Base-by-base conservation (phyloP, 176 grass and related monocot species). In the Dendrocalamus sinicus region DNA sequence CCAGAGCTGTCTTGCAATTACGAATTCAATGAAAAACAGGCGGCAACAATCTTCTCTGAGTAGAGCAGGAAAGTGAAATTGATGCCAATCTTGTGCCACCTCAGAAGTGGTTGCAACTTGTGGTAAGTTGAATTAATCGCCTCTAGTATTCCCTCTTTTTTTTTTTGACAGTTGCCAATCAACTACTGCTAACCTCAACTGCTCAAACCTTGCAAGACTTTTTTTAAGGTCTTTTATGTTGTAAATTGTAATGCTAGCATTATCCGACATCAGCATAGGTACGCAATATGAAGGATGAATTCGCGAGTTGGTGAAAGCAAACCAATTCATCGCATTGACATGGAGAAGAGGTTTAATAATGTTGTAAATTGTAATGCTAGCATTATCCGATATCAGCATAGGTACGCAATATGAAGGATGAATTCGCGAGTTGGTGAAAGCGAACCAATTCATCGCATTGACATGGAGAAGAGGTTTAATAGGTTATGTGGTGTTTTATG, bases 51-150 rank as follows among this genome's bases (percentile, higher is more conserved):
- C 53, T 79, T 61, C 52, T 79, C 5, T 47, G 48, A 57, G 70
- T 37, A 55, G n/a, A 82, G 41, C 20, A 76, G 59, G 78, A 48
- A 65, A 28, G 9, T 40, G 50, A 73, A 73, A 59, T 15, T 47
- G 71, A 4, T 78, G 52, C 54, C 39, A 51, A 35, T 6, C 57
- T 24, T 66, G 43, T 86, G 19, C 24, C 11, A n/a, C 10, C 16
- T 46, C 3, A 1, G 47, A 52, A 67, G 26, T 39, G 17, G 30
- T 54, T 75, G 50, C 30, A 17, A 26, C 16, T 43, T 35, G 16
- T 30, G 47, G 46, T 46, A 28, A 51, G 8, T 12, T 79, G 41
- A 71, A 71, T 51, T 78, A 60, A 39, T 61, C 19, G 7, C 23
- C 4, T 85, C 51, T 70, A 23, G 13, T 28, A 28, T 28, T 73